phyloP scores from a whole-genome alignment of 1,284 basidiomycete species.

The Puccinia hordei region DNA sequence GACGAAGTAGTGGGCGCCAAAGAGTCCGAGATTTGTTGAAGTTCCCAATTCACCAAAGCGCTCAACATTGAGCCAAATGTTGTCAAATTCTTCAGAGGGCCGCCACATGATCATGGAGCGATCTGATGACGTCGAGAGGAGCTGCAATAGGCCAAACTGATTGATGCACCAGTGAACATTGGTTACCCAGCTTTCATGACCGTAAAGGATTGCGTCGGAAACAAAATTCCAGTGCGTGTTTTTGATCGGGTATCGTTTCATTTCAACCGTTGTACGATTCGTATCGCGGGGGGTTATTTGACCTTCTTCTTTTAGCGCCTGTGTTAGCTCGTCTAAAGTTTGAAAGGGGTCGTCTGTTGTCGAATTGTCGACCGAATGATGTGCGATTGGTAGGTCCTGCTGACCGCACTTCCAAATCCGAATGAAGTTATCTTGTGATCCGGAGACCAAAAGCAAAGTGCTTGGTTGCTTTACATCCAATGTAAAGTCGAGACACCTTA shows the following conservation, averaged over 20 bases:
- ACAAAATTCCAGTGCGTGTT: constrained; percentile 71
- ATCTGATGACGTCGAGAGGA: constrained; percentile 86
- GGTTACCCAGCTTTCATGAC: constrained; percentile 89
- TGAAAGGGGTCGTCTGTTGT: constrained; percentile 40
- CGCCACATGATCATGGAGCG: constrained; percentile 91
- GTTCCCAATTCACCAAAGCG: constrained; percentile 84
- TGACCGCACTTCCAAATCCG: constrained; percentile 79
- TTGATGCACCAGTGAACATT: constrained; percentile 70
- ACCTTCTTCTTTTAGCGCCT: constrained; percentile 79
- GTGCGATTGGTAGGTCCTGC: constrained; percentile 58
- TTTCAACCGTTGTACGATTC: constrained; percentile 61
- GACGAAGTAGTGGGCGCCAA: constrained; percentile 73
- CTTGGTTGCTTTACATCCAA: constrained; percentile 57
- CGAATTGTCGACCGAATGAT: constrained; percentile 43
- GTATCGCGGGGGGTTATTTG: constrained; percentile 72
- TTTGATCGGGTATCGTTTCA: constrained; percentile 56
- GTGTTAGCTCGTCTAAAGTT: constrained; percentile 57
- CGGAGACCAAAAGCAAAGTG: constrained; percentile 75
- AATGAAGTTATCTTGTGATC: constrained; percentile 87
- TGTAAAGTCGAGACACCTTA: constrained; percentile 74
- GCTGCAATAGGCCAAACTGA: constrained; percentile 62
- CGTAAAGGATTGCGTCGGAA: constrained; percentile 85
- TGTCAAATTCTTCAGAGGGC: constrained; percentile 60
- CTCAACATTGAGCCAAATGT: constrained; percentile 80
- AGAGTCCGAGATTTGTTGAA: constrained; percentile 82